Percentiles rank a stretch among this genome's conserved stretches.
These are phyloP conservation scores for Zangia roseola DNA, from an alignment of 768 basidiomycete species.

Conservation along the genomic window DNA sequence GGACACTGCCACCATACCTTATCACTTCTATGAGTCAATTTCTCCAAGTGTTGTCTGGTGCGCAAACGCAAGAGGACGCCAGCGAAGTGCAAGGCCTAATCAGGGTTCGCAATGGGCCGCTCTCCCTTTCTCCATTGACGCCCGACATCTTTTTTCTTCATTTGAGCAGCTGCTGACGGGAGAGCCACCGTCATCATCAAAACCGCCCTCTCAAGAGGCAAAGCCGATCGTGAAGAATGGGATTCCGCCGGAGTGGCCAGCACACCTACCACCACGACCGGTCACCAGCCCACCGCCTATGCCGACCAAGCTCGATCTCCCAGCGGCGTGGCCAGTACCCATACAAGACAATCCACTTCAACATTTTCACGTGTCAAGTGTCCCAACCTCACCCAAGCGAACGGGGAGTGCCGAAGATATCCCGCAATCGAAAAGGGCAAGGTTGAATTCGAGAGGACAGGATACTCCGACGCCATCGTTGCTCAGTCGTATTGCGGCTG, in stretches of 20 bases:
- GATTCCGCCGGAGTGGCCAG: slow-evolving; percentile 18
- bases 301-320: slow-evolving; percentile 12
- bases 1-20: slow-evolving; percentile 44
- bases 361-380: slow-evolving; percentile 4
- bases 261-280: slow-evolving; percentile 29
- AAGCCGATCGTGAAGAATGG: slow-evolving; percentile 13
- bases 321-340: slow-evolving; percentile 12
- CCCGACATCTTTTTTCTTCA: slow-evolving; percentile 39
- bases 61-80: slow-evolving; percentile 21
- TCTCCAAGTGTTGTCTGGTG: slow-evolving; percentile 24
- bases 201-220: slow-evolving; percentile 14
- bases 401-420: slow-evolving; percentile 28
- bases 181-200: slow-evolving; percentile 18
- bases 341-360: slow-evolving; percentile 12
- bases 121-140: slow-evolving; percentile 36
- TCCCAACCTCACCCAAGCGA: slow-evolving; percentile 25
- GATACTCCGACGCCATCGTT: slow-evolving; percentile 37
- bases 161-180: slow-evolving; percentile 45
- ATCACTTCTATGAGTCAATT: slow-evolving; percentile 34
- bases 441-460: slow-evolving; percentile 26
- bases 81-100: slow-evolving; percentile 43
- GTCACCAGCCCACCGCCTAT: slow-evolving; percentile 9
- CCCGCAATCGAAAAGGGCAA: slow-evolving; percentile 36
- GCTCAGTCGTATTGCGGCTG: slow-evolving; percentile 41
- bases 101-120: slow-evolving; percentile 56